These are phyloP conservation scores for Globisporangium alternatum DNA, from an alignment of 352 stramenopile species.

Conservation along the genomic window DNA sequence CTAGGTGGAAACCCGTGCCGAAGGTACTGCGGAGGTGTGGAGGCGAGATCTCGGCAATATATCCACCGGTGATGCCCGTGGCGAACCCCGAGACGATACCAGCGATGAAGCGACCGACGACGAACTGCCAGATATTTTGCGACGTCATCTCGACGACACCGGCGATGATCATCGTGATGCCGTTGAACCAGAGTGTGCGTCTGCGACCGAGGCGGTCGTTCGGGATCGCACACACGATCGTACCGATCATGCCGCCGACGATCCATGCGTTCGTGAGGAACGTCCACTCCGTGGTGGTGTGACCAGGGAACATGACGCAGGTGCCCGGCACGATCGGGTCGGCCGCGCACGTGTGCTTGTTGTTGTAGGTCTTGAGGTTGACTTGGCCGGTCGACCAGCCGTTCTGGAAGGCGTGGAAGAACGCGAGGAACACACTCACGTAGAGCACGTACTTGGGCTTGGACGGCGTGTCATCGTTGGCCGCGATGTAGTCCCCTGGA, in stretches of 20 bases:
- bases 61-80: constrained; percentile 35
- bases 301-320: constrained; percentile 37
- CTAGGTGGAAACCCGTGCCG: constrained; percentile 31
- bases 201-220: constrained; percentile 40
- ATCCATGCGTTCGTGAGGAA: constrained; percentile 52
- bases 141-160: constrained; percentile 20
- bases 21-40: constrained; percentile 37
- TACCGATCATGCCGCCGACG: constrained; percentile 39
- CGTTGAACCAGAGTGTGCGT: constrained; percentile 23
- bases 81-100: constrained; percentile 47
- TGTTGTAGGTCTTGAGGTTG: constrained; percentile 60
- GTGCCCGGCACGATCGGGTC: constrained; percentile 26
- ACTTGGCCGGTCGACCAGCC: constrained; percentile 54
- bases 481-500: not conserved
- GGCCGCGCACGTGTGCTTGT: constrained; percentile 42
- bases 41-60: constrained; percentile 50
- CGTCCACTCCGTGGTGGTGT: constrained; percentile 40
- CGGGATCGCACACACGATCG: constrained; percentile 32
- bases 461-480: too few species aligned
- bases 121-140: constrained; percentile 22
- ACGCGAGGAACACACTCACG: constrained; percentile 25
- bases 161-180: constrained; percentile 17
- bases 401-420: constrained; percentile 52
- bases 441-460: constrained; percentile 14
- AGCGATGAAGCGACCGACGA: constrained; percentile 31